phyloP scores from a whole-genome alignment of 73 alveolate species.

The Paramecium caudatum region DNA sequence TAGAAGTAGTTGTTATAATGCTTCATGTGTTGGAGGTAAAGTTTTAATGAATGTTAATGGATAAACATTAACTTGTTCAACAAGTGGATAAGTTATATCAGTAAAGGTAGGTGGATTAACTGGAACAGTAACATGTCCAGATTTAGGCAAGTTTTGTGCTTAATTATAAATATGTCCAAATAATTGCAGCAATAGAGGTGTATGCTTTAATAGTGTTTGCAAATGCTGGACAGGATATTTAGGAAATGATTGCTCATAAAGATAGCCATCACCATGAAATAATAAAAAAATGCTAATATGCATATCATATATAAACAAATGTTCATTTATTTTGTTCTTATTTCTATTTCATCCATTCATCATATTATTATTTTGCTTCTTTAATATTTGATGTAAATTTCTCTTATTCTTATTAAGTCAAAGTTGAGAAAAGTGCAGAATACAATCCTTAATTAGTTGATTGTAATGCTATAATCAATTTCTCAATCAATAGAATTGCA shows the following conservation, averaged over 20 bases:
- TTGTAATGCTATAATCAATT: conserved; percentile 28
- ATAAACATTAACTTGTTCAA: neutral
- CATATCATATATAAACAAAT: conserved; percentile 1
- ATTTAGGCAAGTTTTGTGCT: conserved; percentile 1
- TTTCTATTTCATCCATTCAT: conserved; percentile 59
- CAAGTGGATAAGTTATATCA: conserved; percentile 2
- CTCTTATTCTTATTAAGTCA: conserved; percentile 11
- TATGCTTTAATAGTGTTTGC: neutral
- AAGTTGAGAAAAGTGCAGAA: neutral
- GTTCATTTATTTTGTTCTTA: conserved; percentile 15
- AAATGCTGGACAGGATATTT: conserved; percentile 22
- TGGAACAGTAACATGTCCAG: conserved; percentile 63
- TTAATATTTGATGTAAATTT: neutral
- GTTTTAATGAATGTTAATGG: conserved; percentile 32
- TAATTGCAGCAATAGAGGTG: conserved; percentile 48
- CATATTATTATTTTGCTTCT: conserved; percentile 63
- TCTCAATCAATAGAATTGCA: conserved; percentile 41
- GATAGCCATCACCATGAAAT: conserved; percentile 31
- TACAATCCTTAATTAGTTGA: neutral
- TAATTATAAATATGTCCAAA: neutral
- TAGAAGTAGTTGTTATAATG: conserved; percentile 8
- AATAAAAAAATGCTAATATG: too few relatives aligned
- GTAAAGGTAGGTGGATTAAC: neutral
- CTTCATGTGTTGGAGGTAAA: conserved; percentile 25
- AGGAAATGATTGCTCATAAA: conserved; percentile 59